A percentile compares a stretch with the other conserved stretches of the same genome.
These are phyloP conservation scores for Collybia mongolica DNA, from an alignment of 768 basidiomycete species.

Conservation along the genomic window DNA sequence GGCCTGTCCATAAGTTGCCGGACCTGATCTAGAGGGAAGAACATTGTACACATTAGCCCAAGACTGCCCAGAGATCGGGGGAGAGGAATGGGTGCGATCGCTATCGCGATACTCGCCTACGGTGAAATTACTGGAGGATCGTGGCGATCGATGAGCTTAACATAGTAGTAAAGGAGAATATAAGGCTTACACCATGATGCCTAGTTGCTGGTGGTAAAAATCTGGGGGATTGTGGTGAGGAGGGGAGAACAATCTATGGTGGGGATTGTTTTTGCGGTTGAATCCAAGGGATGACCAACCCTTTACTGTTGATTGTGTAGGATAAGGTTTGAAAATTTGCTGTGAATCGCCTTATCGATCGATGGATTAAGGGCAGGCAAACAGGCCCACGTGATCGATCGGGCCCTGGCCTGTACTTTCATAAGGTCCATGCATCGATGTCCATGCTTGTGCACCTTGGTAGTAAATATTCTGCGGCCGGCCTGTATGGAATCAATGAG, in stretches of 20 bases:
- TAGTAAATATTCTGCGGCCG: neutral
- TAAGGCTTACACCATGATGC: slow-evolving; percentile 78
- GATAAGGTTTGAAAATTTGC: slow-evolving; percentile 30
- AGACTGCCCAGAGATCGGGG: slow-evolving; percentile 5
- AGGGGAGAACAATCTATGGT: slow-evolving; percentile 23
- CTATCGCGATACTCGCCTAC: slow-evolving; percentile 55
- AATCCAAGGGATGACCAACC: neutral
- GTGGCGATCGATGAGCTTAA: slow-evolving; percentile 29
- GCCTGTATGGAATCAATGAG: no score
- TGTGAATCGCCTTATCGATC: slow-evolving; percentile 4
- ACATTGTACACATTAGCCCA: slow-evolving; percentile 4
- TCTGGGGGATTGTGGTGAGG: slow-evolving; percentile 8
- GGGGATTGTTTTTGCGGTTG: slow-evolving; percentile 25
- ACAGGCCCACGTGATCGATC: slow-evolving; percentile 1
- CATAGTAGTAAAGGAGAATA: slow-evolving; percentile 7
- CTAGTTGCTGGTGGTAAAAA: slow-evolving; percentile 37
- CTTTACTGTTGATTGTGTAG: slow-evolving; percentile 31
- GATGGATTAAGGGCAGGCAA: neutral
- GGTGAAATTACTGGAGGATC: slow-evolving; percentile 76
- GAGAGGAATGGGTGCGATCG: neutral
- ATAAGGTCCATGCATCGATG: neutral
- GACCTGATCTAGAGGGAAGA: slow-evolving; percentile 65
- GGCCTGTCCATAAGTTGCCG: slow-evolving; percentile 85
- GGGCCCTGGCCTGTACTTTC: neutral
- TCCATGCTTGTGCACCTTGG: neutral